Conservation (phyloP, 495 filamentous ascomycete genomes). For the Jackrogersella multiformis region DNA sequence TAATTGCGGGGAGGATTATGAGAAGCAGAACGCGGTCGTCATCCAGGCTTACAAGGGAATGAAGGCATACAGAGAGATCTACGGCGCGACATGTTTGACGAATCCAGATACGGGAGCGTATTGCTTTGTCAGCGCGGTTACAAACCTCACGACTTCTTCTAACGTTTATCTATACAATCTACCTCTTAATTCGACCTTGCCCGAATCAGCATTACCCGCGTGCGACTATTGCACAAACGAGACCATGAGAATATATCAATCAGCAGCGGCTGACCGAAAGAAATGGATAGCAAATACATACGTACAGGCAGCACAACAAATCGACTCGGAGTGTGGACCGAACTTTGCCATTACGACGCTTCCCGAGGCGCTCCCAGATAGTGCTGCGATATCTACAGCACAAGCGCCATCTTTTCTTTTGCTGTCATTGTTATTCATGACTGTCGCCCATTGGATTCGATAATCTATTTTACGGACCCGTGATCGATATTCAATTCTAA, state of each 20-base stretch:
- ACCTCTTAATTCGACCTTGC: constrained; percentile 76
- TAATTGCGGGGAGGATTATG: constrained; percentile 78
- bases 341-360: constrained; percentile 69
- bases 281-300: constrained; percentile 70
- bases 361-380: constrained; percentile 49
- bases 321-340: constrained; percentile 72
- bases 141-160: constrained; percentile 70
- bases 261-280: constrained; percentile 65
- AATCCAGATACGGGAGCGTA: constrained; percentile 65
- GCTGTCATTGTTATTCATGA: constrained; percentile 27
- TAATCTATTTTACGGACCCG: not conserved
- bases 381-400: constrained; percentile 23
- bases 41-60: constrained; percentile 76
- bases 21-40: constrained; percentile 72
- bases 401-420: constrained; percentile 36
- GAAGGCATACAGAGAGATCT: constrained; percentile 76
- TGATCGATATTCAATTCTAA: not conserved
- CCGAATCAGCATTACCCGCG: constrained; percentile 67
- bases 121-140: constrained; percentile 86
- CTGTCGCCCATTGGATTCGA: constrained; percentile 26
- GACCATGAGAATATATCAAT: constrained; percentile 74
- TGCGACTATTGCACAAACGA: constrained; percentile 74
- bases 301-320: constrained; percentile 66
- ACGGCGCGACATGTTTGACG: constrained; percentile 77
- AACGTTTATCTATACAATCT: constrained; percentile 85